Percentiles rank a stretch among this genome's conserved stretches.
phyloP scores from a whole-genome alignment of 176 grass and related monocot genomes.

The Poa annua region DNA sequence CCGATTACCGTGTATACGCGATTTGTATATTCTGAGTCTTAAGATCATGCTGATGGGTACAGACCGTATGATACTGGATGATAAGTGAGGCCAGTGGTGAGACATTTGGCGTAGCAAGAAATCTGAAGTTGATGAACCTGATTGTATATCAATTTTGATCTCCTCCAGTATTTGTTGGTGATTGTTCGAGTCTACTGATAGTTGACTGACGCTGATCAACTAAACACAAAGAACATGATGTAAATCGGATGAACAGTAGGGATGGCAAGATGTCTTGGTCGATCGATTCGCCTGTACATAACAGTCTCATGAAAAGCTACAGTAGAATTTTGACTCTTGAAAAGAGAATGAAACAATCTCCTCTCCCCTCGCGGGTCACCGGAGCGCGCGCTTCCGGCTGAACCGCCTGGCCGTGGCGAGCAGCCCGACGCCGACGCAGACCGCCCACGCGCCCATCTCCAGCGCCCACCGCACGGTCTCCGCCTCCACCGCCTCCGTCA shows the following conservation, averaged over 20 bases:
- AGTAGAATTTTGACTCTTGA: background rate
- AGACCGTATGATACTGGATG: too few relatives aligned
- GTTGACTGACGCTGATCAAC: too few relatives aligned
- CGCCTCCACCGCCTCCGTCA: conserved; percentile 7
- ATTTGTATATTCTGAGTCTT: too few relatives aligned
- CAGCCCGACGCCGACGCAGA: conserved; percentile 58
- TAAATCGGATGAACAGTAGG: background rate
- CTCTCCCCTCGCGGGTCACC: background rate
- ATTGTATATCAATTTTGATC: too few relatives aligned
- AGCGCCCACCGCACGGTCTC: conserved; percentile 62
- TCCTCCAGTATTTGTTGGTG: too few relatives aligned
- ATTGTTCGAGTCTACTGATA: too few relatives aligned
- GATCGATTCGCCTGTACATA: background rate
- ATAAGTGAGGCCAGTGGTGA: too few relatives aligned
- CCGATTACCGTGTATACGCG: too few relatives aligned
- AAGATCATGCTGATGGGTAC: too few relatives aligned
- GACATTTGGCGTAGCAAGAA: too few relatives aligned
- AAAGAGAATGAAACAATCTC: background rate
- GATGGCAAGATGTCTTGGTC: background rate
- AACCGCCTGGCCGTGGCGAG: conserved; percentile 45
- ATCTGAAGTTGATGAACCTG: too few relatives aligned
- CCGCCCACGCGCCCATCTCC: conserved; percentile 66
- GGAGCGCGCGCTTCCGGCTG: conserved; percentile 35
- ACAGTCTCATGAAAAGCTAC: too few relatives aligned
- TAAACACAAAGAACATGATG: background rate